Base-by-base conservation (phyloP, 495 filamentous ascomycete genomes). In the Penicillium chermesinum region DNA sequence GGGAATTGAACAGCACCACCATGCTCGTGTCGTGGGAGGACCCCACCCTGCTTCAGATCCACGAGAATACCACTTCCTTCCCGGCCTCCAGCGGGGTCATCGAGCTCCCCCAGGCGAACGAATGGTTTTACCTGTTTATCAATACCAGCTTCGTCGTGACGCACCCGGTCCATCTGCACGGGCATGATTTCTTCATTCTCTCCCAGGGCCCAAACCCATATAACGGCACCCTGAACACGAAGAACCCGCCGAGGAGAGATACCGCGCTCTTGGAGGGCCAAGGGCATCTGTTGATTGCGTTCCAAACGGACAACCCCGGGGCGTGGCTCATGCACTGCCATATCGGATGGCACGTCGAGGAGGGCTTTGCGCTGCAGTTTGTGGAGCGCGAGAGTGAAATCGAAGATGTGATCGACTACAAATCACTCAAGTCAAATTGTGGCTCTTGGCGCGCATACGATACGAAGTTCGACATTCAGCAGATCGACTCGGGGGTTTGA, bases 111-210 rank as follows among this genome's bases (percentile, higher is more conserved):
- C 74, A 82, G 48, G 76, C 78, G 9, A 72, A 85, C 49, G 75
- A 85, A 53, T 84, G 84, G 64, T 73, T 62, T 36, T 58, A 84
- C 12, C 61, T 86, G 5, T 65, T 65, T 2, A 72, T 82, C 50
- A 70, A 63, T 20, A 58, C 58, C 1, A 49, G 42, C 13, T 16
- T 57, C 0, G 33, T 38, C 0, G 35, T 59, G 9, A 3, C 55
- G 7, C 58, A 62, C 34, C 58, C 58, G 6, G 56, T 62, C 8
- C 58, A 55, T 41, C 35, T 62, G 19, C 58, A 62, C 36, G 58
- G 52, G 2, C 58, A 62, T 53, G 58, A 62, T 48, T 62, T 62
- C 45, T 48, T 38, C 32, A 44, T 62, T 15, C 15, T 59, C 25
- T 52, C 55, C 19, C 58, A 56, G 48, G 58, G 55, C 6, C 32